Percentiles rank a stretch among this genome's conserved stretches.
Conservation (phyloP, 768 basidiomycete species). For the Termitomyces eurrhizus region DNA sequence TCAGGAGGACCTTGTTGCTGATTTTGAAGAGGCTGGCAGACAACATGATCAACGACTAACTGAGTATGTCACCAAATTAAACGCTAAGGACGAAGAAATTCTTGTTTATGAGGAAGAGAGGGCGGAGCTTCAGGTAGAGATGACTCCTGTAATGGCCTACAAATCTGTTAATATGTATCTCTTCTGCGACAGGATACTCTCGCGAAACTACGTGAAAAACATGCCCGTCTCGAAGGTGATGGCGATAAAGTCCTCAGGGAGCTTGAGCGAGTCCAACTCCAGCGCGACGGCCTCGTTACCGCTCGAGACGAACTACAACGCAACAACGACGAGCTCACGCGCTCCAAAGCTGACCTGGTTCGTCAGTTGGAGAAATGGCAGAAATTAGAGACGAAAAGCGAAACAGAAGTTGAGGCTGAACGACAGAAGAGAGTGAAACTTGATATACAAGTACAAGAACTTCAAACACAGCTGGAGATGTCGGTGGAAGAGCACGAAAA, state of each 20-base stretch:
- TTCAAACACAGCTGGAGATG: conserved; percentile 35
- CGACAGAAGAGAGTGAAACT: conserved; percentile 54
- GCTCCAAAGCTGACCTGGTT: conserved; percentile 49
- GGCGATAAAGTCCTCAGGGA: conserved; percentile 44
- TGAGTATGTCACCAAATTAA: conserved; percentile 32
- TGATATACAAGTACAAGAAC: conserved; percentile 48
- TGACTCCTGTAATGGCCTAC: background rate
- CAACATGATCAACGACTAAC: conserved; percentile 26
- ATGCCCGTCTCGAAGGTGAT: conserved; percentile 45
- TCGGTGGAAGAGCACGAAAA: conserved; percentile 30
- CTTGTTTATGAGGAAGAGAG: conserved; percentile 37
- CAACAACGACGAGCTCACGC: conserved; percentile 54
- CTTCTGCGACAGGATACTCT: conserved; percentile 30
- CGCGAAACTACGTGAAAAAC: conserved; percentile 42
- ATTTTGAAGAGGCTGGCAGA: conserved; percentile 24
- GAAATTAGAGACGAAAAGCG: conserved; percentile 59
- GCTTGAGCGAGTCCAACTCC: conserved; percentile 53
- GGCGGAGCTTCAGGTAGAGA: conserved; percentile 40
- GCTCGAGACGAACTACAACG: conserved; percentile 52
- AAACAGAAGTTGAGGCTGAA: conserved; percentile 49
- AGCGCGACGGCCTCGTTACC: conserved; percentile 53
- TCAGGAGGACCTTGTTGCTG: conserved; percentile 25
- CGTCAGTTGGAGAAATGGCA: conserved; percentile 71
- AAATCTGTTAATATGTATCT: conserved; percentile 7
- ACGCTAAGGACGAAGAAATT: conserved; percentile 36